A percentile compares a stretch with the other conserved stretches of the same genome.
phyloP scores from a whole-genome alignment of 1,139 yeast genomes.

The Hyphopichia burtonii region DNA sequence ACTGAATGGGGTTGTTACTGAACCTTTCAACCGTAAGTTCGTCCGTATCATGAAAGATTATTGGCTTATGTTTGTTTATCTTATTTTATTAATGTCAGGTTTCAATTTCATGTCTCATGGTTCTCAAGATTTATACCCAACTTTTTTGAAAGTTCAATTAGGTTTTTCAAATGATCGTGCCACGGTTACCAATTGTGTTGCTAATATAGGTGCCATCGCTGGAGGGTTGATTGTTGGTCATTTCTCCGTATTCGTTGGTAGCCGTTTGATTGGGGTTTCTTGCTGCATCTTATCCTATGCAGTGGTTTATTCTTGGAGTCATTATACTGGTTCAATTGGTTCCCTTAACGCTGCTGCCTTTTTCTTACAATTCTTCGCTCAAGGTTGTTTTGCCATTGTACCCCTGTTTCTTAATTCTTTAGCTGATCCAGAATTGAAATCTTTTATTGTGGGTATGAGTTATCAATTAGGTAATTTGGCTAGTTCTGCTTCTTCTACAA shows the following conservation, averaged over 20 bases:
- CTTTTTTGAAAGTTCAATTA: slow-evolving; percentile 32
- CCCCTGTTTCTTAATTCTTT: slow-evolving; percentile 78
- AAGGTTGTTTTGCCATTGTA: slow-evolving; percentile 87
- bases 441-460: slow-evolving; percentile 71
- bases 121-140: slow-evolving; percentile 40
- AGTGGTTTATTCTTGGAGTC: slow-evolving; percentile 74
- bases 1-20: slow-evolving; percentile 3
- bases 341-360: slow-evolving; percentile 78
- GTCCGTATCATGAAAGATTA: slow-evolving; percentile 20
- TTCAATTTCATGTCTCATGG: slow-evolving; percentile 43
- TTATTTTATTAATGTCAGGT: slow-evolving; percentile 42
- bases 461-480: slow-evolving; percentile 85
- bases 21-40: neutral
- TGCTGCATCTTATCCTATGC: slow-evolving; percentile 70
- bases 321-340: slow-evolving; percentile 29
- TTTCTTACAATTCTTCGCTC: slow-evolving; percentile 77
- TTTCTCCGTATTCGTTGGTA: slow-evolving; percentile 33
- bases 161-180: slow-evolving; percentile 25
- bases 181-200: slow-evolving; percentile 38
- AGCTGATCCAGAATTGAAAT: slow-evolving; percentile 72
- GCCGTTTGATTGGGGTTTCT: slow-evolving; percentile 38
- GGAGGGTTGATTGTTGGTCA: slow-evolving; percentile 40
- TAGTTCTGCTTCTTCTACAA: slow-evolving; percentile 80
- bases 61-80: slow-evolving; percentile 39
- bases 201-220: slow-evolving; percentile 37